Evolutionary conservation across 345 rosid genomes (phyloP), one percentile per base, ranked within the genome.

Genomic region (Salix dunnii): DNA sequence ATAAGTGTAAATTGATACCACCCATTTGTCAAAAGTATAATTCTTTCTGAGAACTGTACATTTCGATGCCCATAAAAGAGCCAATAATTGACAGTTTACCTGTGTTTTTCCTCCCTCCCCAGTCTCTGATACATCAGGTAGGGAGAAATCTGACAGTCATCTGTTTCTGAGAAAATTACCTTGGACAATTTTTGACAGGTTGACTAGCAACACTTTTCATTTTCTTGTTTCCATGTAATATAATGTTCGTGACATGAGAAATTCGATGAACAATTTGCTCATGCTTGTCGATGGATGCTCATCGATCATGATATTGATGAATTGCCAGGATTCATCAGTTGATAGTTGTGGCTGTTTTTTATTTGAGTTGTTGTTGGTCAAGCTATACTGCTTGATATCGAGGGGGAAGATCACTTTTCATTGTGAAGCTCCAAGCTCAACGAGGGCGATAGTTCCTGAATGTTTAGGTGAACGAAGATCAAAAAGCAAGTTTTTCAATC

Each of bases 11-110:
- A 67, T 53, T 35, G 10, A 79, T 70, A 51, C 25, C 46, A 36
- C 62, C 74, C 74, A 61, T 69, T 63, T 62, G 46, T 72, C 46
- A 16, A 14, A 67, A 51, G 5, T 53, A 23, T 77, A 49, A 62
- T 63, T 64, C 27, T 43, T 72, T 58, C 25, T 3, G 16, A 40
- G 43, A 58, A 12, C 61, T 55, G 51, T 42, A 6, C 18, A 21
- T 28, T 9, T 11, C 13, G 62, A 55, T 55, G 5, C 62, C 62
- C 27, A n/a, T 25, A 35, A 71, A 33, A 33, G 48, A 53, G 30
- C 25, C 23, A 55, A 55, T 55, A 55, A n/a, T n/a, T 55, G 62
- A 55, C 62, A 55, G 62, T 3, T 21, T n/a, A 55, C 10, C 23
- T 55, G 5, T n/a, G 43, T 55, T 55, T 23, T 55, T 9, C 13